Evolutionary conservation across 352 stramenopile genomes (phyloP), one percentile per base, ranked within the genome.

Genomic region (Pythium pyrilobum): DNA sequence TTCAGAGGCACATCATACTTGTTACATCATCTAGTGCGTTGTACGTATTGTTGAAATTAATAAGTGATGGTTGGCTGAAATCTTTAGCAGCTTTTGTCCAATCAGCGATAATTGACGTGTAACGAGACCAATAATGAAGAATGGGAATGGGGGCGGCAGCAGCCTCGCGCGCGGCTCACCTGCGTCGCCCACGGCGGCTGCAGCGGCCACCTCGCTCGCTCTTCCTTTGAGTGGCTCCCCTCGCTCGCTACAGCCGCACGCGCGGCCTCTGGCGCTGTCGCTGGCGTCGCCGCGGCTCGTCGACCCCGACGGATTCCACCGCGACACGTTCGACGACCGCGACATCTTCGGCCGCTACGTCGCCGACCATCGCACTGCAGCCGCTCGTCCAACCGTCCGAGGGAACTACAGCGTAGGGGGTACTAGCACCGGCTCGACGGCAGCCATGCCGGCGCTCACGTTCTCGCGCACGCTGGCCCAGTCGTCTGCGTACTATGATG

Each of bases 311-410:
- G 54, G 48, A 4, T 15, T 52, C 12, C 52, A 58, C 11, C 27
- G 15, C 27, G 50, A 64, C 20, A n/a, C 46, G 9, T 60, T 64
- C 20, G 50, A 68, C 38, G 60, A 68, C 38, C 60, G 49, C 29
- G 60, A 68, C 44, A 68, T 68, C 31, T 64, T 68, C 25, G 20
- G 27, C 28, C 49, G 53, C 28, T 51, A 45, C 28, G 54, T 63
- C 41, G 52, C 48, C n/a, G 44, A 51, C 37, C 44, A 53, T 4
- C 44, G 23, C 20, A 13, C 15, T n/a, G n/a, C n/a, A n/a, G n/a
- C n/a, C n/a, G n/a, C n/a, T n/a, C n/a, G n/a, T n/a, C n/a, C n/a
- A n/a, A n/a, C n/a, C n/a, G n/a, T n/a, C n/a, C n/a, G n/a, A n/a
- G n/a, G n/a, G n/a, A n/a, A n/a, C n/a, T n/a, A n/a, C n/a, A n/a